Percentiles rank a stretch among this genome's conserved stretches.
Conservation (phyloP, 768 basidiomycete genomes). For the Naganishia kalamii region DNA sequence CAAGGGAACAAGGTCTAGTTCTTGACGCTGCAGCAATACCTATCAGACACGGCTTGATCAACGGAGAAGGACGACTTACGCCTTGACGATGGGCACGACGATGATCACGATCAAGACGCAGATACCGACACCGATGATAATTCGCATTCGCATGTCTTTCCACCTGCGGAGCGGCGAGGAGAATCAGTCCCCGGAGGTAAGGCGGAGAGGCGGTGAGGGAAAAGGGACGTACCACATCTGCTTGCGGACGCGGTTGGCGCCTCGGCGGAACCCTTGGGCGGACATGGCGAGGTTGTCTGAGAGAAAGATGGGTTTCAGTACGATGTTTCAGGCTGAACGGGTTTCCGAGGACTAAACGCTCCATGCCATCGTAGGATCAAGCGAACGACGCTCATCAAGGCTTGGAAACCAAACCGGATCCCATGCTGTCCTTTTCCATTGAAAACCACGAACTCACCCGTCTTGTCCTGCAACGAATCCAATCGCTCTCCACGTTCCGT, state of each 20-base stretch:
- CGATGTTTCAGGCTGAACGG: neutral
- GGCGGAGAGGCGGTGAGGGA: no score
- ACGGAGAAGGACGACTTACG: conserved; percentile 47
- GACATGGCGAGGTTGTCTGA: conserved; percentile 92
- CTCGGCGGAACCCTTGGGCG: conserved; percentile 96
- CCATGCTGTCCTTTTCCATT: neutral
- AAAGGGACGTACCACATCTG: conserved; percentile 52
- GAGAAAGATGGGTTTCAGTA: neutral
- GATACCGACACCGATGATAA: conserved; percentile 88
- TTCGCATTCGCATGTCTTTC: conserved; percentile 93
- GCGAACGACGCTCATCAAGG: neutral
- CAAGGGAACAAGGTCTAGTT: neutral
- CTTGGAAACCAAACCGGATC: neutral
- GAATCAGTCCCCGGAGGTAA: neutral
- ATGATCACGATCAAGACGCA: conserved; percentile 89
- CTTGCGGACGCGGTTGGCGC: conserved; percentile 96
- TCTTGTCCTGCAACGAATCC: conserved; percentile 94
- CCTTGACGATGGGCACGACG: conserved; percentile 87
- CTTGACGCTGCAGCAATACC: neutral
- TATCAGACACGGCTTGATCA: neutral
- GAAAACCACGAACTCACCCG: conserved; percentile 58
- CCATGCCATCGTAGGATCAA: no score
- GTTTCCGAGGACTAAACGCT: no score
- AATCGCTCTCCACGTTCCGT: conserved; percentile 90
- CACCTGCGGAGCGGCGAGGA: conserved; percentile 55